Evolutionary conservation across 805 yeast genomes (phyloP).

Genomic region (Pichia membranifaciens): DNA sequence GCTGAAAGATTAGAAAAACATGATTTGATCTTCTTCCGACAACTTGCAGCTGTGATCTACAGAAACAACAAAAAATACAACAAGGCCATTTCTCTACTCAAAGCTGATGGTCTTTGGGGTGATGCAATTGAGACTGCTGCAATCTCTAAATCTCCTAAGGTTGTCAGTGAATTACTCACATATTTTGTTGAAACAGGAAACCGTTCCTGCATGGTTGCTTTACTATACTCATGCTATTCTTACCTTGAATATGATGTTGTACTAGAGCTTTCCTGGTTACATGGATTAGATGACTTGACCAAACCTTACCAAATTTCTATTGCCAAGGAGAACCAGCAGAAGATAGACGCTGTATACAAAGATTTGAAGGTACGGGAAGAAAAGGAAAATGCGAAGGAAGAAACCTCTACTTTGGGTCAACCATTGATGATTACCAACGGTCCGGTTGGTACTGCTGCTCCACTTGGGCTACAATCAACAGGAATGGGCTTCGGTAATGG

Average conservation of each 20-base stretch:
- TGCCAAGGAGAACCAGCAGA: constrained; percentile 70
- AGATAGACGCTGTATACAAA: constrained; percentile 55
- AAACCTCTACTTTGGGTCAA: constrained; percentile 49
- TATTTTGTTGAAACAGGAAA: constrained; percentile 97
- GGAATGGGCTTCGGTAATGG: constrained; percentile 67
- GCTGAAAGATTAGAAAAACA: constrained; percentile 93
- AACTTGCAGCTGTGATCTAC: constrained; percentile 90
- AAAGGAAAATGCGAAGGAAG: constrained; percentile 45
- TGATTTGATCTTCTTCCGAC: constrained; percentile 86
- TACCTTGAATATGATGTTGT: constrained; percentile 77
- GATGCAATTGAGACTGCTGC: constrained; percentile 93
- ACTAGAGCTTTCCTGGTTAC: constrained; percentile 86
- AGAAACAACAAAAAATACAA: constrained; percentile 91
- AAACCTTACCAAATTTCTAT: constrained; percentile 89
- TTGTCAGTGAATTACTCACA: constrained; percentile 80
- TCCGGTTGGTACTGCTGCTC: constrained; percentile 24
- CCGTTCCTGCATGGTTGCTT: constrained; percentile 89
- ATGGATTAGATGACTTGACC: constrained; percentile 72
- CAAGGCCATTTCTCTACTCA: constrained; percentile 82
- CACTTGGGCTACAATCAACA: constrained; percentile 60
- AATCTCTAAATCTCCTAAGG: constrained; percentile 66
- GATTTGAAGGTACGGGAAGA: constrained; percentile 69
- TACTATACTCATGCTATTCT: constrained; percentile 80
- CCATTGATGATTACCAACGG: constrained; percentile 84
- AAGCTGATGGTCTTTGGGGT: constrained; percentile 89